A percentile compares a stretch with the other conserved stretches of the same genome.
These are phyloP conservation scores for Monilinia laxa DNA, from an alignment of 2,329 filamentous ascomycete species.

Conservation along the genomic window DNA sequence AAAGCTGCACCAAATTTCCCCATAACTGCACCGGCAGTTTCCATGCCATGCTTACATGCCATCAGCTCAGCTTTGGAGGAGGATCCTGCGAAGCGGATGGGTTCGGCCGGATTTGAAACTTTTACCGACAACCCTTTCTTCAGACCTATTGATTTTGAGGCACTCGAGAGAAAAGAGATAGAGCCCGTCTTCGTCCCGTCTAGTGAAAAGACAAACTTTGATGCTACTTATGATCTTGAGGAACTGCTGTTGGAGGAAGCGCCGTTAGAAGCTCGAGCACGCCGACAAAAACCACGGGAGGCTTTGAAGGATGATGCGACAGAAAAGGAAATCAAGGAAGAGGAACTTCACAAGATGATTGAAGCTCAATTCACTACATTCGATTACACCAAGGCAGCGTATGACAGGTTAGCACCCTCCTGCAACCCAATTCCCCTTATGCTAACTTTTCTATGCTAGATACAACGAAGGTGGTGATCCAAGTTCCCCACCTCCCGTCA, in stretches of 20 bases:
- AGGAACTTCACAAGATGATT: conserved; percentile 91
- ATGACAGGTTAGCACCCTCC: conserved; percentile 60
- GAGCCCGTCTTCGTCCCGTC: conserved; percentile 91
- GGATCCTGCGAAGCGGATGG: conserved; percentile 78
- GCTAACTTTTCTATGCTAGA: conserved; percentile 34
- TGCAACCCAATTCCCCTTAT: conserved; percentile 22
- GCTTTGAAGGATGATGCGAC: conserved; percentile 92
- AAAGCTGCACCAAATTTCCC: conserved; percentile 82
- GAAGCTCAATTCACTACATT: conserved; percentile 93
- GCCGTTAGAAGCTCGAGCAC: conserved; percentile 85
- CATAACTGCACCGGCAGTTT: conserved; percentile 88
- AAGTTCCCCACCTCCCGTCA: conserved; percentile 27
- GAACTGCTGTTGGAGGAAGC: conserved; percentile 92
- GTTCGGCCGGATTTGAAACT: conserved; percentile 75
- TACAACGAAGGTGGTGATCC: conserved; percentile 40
- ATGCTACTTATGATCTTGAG: conserved; percentile 96
- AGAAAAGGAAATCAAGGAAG: conserved; percentile 89
- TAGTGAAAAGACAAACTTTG: conserved; percentile 97
- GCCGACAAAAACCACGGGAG: conserved; percentile 90
- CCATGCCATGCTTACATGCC: conserved; percentile 82
- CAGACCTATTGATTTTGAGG: conserved; percentile 76
- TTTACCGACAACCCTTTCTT: conserved; percentile 93
- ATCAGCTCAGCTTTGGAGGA: conserved; percentile 81
- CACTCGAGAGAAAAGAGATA: conserved; percentile 81
- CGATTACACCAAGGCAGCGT: conserved; percentile 84